A percentile compares a stretch with the other conserved stretches of the same genome.
These are phyloP conservation scores for Hypoxylon subgilvum DNA, from an alignment of 495 filamentous ascomycete species.

Conservation along the genomic window DNA sequence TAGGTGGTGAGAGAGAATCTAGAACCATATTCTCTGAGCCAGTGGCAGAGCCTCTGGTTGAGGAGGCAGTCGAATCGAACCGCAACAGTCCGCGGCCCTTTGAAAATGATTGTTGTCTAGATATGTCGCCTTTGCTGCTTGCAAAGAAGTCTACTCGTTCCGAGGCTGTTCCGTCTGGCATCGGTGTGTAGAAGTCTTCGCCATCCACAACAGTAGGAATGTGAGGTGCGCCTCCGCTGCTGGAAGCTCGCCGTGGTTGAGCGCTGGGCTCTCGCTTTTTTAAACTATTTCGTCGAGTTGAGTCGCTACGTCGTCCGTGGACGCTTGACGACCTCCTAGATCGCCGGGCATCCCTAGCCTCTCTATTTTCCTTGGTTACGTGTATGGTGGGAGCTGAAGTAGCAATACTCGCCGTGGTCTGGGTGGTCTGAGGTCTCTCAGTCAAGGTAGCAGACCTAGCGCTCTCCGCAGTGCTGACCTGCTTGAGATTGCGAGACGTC, in stretches of 20 bases:
- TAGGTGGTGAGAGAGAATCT: slow-evolving; percentile 35
- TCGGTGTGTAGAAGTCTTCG: slow-evolving; percentile 48
- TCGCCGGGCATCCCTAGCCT: slow-evolving; percentile 39
- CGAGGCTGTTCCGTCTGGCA: slow-evolving; percentile 37
- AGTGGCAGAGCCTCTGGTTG: slow-evolving; percentile 28
- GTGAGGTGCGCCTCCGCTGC: slow-evolving; percentile 40
- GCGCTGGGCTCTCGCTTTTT: slow-evolving; percentile 53
- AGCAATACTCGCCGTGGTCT: slow-evolving; percentile 45
- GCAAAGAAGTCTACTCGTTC: slow-evolving; percentile 46
- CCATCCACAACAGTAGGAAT: slow-evolving; percentile 45
- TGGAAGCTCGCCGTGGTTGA: slow-evolving; percentile 46
- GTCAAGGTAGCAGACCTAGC: slow-evolving; percentile 40
- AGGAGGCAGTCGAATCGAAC: slow-evolving; percentile 41
- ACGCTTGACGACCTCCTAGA: slow-evolving; percentile 44
- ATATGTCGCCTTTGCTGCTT: slow-evolving; percentile 38
- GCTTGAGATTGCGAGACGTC: slow-evolving; percentile 34
- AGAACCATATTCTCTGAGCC: slow-evolving; percentile 32
- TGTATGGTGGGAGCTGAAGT: slow-evolving; percentile 45
- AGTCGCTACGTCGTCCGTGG: slow-evolving; percentile 50
- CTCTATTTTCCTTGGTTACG: slow-evolving; percentile 46
- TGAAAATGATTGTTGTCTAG: slow-evolving; percentile 38
- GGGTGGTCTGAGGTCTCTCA: slow-evolving; percentile 53
- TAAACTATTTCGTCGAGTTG: slow-evolving; percentile 49
- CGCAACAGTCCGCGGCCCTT: slow-evolving; percentile 40
- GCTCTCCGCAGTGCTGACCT: slow-evolving; percentile 37